Evolutionary conservation across 768 basidiomycete species (phyloP), one percentile per base, ranked within the genome.

Genomic region (Termitomyces heimii): DNA sequence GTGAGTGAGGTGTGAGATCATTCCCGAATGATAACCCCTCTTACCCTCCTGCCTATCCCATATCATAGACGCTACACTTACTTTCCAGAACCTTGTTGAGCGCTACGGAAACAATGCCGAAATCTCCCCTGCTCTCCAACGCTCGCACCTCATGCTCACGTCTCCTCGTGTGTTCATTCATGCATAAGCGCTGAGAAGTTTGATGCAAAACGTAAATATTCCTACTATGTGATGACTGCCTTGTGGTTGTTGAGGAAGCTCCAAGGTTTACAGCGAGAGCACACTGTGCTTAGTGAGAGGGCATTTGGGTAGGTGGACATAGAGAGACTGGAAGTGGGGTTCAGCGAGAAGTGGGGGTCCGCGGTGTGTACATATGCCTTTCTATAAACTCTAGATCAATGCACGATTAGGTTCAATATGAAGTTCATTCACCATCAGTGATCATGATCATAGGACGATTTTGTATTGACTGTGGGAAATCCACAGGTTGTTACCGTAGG

Each of bases 131-230:
- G 4, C 24, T 44, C 24, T 24, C 18, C 45, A 28, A 78, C 18
- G 75, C 75, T n/a, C 70, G 75, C 43, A 72, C 72, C 0, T 66
- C 71, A 26, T 58, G 76, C 29, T 67, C 70, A 16, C 68, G 70
- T 18, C 24, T 24, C 7, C 29, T 31, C 29, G 6, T 12, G 29
- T 29, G 63, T 18, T 39, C 18, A 18, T 39, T 39, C 73, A 48
- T 79, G 77, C 75, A 70, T 75, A 53, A 70, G 77, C 35, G 70
- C 72, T 34, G 70, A 76, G 22, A 51, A 16, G 22, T 37, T 31
- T 29, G 12, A 34, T 12, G 18, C n/a, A 12, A 9, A 12, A 16
- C 26, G 5, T 8, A 9, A 24, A 24, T 13, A 43, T 43, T 22
- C 20, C 12, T 43, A 2, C 10, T 16, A 12, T 13, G 42, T 43